A percentile compares a stretch with the other conserved stretches of the same genome.
phyloP scores from a whole-genome alignment of 176 grass and related monocot genomes.

The Thinopyrum elongatum region DNA sequence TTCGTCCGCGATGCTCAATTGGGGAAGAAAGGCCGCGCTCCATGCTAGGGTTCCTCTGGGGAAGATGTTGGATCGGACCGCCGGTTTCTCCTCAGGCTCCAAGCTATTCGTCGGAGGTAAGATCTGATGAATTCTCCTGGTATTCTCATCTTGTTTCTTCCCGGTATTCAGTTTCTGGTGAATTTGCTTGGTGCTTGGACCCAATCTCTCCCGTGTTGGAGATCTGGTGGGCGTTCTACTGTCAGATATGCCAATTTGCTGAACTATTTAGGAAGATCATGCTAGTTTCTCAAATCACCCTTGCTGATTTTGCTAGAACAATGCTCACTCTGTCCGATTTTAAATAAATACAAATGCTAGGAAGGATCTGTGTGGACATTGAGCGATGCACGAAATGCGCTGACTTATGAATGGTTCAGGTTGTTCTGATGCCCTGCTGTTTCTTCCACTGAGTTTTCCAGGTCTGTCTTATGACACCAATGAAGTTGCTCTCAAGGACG shows the following conservation, averaged over 20 bases:
- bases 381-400: too few relatives aligned
- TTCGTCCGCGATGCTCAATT: background rate
- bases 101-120: conserved; percentile 53
- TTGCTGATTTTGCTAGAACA: background rate
- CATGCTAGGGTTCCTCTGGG: background rate
- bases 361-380: background rate
- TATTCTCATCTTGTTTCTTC: background rate
- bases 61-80: background rate
- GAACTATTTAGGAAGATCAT: background rate
- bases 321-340: too few relatives aligned
- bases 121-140: background rate
- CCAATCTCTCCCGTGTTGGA: background rate
- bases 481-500: conserved; percentile 51
- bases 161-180: too few relatives aligned
- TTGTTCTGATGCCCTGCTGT: background rate
- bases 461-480: conserved; percentile 63
- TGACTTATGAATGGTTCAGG: background rate
- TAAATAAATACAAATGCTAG: conserved; percentile 9
- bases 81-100: background rate
- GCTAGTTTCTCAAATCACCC: background rate
- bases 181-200: background rate
- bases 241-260: background rate
- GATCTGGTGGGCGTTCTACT: background rate
- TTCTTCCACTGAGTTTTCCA: background rate
- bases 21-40: background rate